Conservation (phyloP, 1,139 yeast genomes). For the Pneumocystis wakefieldiae region DNA sequence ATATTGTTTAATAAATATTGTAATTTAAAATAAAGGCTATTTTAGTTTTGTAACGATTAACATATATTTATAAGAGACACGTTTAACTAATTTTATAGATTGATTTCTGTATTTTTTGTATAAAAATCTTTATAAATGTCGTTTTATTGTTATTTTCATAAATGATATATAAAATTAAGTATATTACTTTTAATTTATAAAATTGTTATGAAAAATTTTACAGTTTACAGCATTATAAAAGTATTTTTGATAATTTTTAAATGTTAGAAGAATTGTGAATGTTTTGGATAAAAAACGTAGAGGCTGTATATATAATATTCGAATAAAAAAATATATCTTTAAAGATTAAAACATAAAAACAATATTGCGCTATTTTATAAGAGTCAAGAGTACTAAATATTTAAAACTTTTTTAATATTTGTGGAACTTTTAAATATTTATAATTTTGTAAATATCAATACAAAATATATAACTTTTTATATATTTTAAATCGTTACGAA, state of each 20-base stretch:
- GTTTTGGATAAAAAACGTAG: not conserved
- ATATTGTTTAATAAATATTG: not conserved
- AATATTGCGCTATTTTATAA: not conserved
- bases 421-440: not conserved
- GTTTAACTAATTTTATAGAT: not conserved
- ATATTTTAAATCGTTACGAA: not conserved
- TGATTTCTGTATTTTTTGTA: not conserved
- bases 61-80: not conserved
- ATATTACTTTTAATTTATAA: too few relatives aligned
- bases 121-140: not conserved
- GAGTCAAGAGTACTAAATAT: not conserved
- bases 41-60: not conserved
- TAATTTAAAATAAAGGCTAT: not conserved
- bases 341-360: not conserved
- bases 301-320: not conserved
- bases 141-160: too few relatives aligned
- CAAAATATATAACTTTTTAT: not conserved
- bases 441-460: not conserved
- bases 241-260: too few relatives aligned
- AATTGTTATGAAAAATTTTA: too few relatives aligned
- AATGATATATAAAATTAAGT: too few relatives aligned
- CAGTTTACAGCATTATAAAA: too few relatives aligned
- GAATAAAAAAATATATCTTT: not conserved
- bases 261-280: too few relatives aligned
- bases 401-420: not conserved